These are phyloP conservation scores for Thelephora ganbajun DNA, from an alignment of 768 basidiomycete genomes.

Conservation along the genomic window DNA sequence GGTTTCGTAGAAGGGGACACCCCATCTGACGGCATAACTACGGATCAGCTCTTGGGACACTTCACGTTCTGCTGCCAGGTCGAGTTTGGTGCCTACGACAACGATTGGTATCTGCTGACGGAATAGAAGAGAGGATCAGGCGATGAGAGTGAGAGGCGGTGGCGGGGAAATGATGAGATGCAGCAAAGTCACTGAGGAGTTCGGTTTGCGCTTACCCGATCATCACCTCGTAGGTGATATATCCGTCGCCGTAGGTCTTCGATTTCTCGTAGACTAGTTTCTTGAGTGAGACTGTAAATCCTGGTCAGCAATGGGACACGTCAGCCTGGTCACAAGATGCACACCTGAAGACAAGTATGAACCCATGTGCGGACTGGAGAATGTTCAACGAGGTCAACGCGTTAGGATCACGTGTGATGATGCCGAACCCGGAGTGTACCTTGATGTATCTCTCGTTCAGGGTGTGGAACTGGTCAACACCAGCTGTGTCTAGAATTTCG, in stretches of 20 bases:
- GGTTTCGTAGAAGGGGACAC: constrained; percentile 72
- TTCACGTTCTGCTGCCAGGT: constrained; percentile 65
- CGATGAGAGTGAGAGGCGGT: not conserved
- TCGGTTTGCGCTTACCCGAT: constrained; percentile 28
- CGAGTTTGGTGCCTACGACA: constrained; percentile 76
- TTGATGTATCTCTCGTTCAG: constrained; percentile 75
- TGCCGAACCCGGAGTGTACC: constrained; percentile 22
- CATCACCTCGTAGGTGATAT: constrained; percentile 61
- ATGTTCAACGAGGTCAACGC: constrained; percentile 1
- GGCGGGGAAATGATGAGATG: not conserved
- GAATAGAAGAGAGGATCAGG: not conserved
- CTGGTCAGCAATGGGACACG: not conserved
- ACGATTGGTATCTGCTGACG: constrained; percentile 60
- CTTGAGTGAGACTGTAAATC: constrained; percentile 54
- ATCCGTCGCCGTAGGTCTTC: constrained; percentile 74
- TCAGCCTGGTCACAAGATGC: constrained; percentile 1
- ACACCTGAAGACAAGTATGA: constrained; percentile 74
- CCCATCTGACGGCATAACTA: constrained; percentile 50
- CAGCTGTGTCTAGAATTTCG: constrained; percentile 73
- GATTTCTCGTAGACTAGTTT: constrained; percentile 68
- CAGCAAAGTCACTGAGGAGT: not conserved
- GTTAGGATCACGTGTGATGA: not conserved
- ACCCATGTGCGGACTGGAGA: constrained; percentile 52
- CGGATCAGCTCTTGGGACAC: constrained; percentile 53
- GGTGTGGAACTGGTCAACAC: constrained; percentile 75